Evolutionary conservation across 148 eudicot species (phyloP), one percentile per base, ranked within the genome.

Genomic region (Rhododendron molle): DNA sequence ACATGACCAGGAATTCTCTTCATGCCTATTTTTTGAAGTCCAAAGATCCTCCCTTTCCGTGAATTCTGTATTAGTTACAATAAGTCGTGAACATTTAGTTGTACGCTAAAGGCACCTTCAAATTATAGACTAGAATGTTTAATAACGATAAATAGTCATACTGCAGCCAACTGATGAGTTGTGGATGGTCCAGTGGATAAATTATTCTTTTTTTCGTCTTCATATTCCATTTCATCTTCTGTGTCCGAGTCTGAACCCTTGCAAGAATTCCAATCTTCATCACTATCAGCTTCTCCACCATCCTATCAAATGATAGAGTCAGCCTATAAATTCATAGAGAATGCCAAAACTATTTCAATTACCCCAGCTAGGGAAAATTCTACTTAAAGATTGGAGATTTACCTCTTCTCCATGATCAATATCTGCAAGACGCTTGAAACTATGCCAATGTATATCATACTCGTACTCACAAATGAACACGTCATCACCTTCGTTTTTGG

Each of bases 381-480:
- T 6, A 60, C 71, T 67, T 83, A 30, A 23, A 56, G 18, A 52
- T 47, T 14, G 16, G 15, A 85, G 60, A 86, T 73, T 88, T 87
- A 97, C 99, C 90, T 89, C 92, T 80, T 92, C 98, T 46, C 30
- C 84, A 47, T 89, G 86, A 78, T 93, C 93, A 49, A 93, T 91
- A 81, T 97, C 98, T 2, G 96, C 96, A 82, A 95, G 92, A 52
- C 98, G 93, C 91, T 97, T 97, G 93, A 97, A 97, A 87, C 94
- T 94, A 85, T 93, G 96, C 94, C 96, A 93, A n/a, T 85, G 93
- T 56, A 97, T 88, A 84, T 97, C 99, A 85, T 97, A 97, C 73
- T 95, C 98, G 82, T 97, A 97, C 82, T 97, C 99, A 84, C 98
- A 97, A 36, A 97, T 89, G 79, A 97, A 97, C 81, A 95, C 93